Evolutionary conservation across 2,329 filamentous ascomycete species (phyloP), one percentile per base, ranked within the genome.

Genomic region (Uncinocarpus reesii): DNA sequence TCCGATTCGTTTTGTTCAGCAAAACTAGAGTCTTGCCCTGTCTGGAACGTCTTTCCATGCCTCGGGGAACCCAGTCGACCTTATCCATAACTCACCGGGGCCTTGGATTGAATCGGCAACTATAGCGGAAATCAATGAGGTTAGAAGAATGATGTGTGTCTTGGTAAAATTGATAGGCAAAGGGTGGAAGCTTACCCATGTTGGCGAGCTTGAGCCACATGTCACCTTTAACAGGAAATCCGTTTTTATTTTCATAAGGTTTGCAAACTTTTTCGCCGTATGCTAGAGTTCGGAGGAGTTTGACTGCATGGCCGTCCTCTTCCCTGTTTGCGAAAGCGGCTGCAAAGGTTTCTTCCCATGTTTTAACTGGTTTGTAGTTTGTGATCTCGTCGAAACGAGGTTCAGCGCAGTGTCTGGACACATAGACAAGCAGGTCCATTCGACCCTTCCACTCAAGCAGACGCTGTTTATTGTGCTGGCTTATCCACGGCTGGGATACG

Each of bases 271-370:
- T 67, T 65, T 82, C 72, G 1, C 79, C 86, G 57, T 87, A 66
- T 3, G 76, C 75, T 15, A 92, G 63, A 1, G 86, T 81, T 26
- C 88, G 72, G 6, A 82, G 72, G 4, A 93, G 67, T 65, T 95
- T 95, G 47, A 81, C 73, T 7, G 79, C 73, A 65, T 96, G 90
- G 0, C 89, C 88, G 63, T 95, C 88, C 55, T 95, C 89, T 1
- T 35, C 23, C 0, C 73, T 59, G 18, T 71, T 60, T 29, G 57
- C 55, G 47, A 73, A 73, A 42, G 66, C 75, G 44, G 62, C 70
- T 52, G 65, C 59, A 52, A 74, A 69, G 37, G 75, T 59, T 16
- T 58, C 64, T 35, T 64, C 64, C 75, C 71, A 73, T 35, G 58
- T 57, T 48, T 61, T 65, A 48, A 69, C 75, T 0, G 81, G 75